phyloP scores from a whole-genome alignment of 2,329 filamentous ascomycete species.

The Trichoderma atroviride region DNA sequence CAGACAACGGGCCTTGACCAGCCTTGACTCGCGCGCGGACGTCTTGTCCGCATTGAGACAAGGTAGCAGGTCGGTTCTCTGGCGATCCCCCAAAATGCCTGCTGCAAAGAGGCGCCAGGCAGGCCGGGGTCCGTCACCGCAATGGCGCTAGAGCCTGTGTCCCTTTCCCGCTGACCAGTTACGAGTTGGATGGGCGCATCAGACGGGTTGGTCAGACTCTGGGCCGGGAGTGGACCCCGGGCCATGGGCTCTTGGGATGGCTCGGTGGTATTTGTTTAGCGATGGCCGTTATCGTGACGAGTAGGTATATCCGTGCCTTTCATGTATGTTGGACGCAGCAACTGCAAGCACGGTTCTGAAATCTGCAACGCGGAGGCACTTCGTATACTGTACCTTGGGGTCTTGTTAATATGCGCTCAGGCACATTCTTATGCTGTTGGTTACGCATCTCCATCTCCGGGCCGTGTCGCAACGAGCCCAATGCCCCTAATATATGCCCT shows the following conservation, averaged over 20 bases:
- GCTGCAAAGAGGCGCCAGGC: not conserved
- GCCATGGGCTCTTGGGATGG: slow-evolving; percentile 11
- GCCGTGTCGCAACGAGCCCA: not conserved
- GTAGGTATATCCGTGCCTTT: not conserved
- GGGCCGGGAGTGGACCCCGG: slow-evolving; percentile 1
- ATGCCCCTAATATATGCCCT: not conserved
- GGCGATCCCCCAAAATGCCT: slow-evolving; percentile 15
- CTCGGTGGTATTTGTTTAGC: slow-evolving; percentile 18
- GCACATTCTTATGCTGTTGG: not conserved
- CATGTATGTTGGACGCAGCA: not conserved
- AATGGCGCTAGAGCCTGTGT: slow-evolving; percentile 4
- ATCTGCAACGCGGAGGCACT: not conserved
- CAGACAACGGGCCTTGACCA: not conserved
- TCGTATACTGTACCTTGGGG: not conserved
- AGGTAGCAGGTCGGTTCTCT: slow-evolving; percentile 10
- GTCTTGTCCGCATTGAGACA: slow-evolving; percentile 23
- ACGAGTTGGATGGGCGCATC: not conserved
- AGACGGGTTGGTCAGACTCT: slow-evolving; percentile 15
- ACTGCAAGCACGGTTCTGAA: not conserved
- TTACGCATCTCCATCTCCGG: not conserved
- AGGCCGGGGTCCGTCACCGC: slow-evolving; percentile 22
- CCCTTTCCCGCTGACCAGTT: slow-evolving; percentile 15
- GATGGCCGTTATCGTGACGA: not conserved
- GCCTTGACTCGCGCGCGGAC: slow-evolving; percentile 25
- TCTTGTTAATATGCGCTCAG: not conserved